Percentiles rank a stretch among this genome's conserved stretches.
Evolutionary conservation across 441 rosid genomes (phyloP).

Genomic region (Bocquillonia castaneifolia): DNA sequence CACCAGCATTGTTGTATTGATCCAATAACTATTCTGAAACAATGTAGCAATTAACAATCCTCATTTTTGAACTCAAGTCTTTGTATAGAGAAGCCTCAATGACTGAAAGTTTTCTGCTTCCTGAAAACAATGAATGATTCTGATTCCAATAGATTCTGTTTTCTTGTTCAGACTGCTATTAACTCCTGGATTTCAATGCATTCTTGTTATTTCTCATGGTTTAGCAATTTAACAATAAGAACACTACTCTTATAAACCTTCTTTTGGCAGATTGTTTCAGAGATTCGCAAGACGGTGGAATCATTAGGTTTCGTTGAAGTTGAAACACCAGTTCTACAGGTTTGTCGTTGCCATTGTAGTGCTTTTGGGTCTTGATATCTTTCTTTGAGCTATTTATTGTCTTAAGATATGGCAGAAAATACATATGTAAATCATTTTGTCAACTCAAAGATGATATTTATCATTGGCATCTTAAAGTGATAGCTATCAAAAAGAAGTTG

Average conservation of each 20-base stretch:
- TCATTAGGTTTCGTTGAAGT: conserved; percentile 79
- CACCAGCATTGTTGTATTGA: no score
- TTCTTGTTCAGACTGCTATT: background rate
- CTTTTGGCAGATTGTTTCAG: conserved; percentile 62
- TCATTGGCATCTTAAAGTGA: background rate
- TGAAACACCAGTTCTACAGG: conserved; percentile 98
- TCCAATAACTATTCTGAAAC: background rate
- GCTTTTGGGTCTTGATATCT: conserved; percentile 14
- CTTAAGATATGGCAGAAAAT: background rate
- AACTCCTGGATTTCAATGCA: background rate
- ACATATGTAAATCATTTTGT: background rate
- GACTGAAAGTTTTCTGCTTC: background rate
- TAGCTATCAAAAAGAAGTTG: background rate
- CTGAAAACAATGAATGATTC: background rate
- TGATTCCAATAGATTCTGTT: background rate
- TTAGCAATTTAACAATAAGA: background rate
- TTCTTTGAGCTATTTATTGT: background rate
- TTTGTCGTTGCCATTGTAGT: conserved; percentile 32
- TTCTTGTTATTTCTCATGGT: conserved; percentile 3
- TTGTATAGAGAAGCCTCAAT: background rate
- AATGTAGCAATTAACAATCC: background rate
- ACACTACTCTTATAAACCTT: conserved; percentile 22
- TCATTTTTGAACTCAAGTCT: conserved; percentile 1
- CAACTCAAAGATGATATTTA: background rate
- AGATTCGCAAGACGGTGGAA: conserved; percentile 81